A percentile compares a stretch with the other conserved stretches of the same genome.
phyloP scores from a whole-genome alignment of 192 early-diverging fungal genomes.

The Coemansia aciculifera region DNA sequence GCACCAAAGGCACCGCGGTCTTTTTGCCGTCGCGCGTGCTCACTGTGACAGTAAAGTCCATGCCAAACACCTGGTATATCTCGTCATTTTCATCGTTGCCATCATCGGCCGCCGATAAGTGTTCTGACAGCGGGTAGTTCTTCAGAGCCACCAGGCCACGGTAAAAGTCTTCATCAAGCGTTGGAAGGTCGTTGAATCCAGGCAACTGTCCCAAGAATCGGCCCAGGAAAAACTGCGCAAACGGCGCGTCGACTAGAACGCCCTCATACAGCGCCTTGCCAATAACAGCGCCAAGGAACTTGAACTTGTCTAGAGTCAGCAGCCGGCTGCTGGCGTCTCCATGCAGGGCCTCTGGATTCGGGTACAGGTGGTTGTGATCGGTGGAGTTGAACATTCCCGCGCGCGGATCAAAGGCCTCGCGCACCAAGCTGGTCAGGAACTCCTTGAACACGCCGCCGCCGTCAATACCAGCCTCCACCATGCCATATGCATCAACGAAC shows the following conservation, averaged over 20 bases:
- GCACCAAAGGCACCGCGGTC: slow-evolving; percentile 69
- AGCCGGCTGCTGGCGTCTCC: slow-evolving; percentile 7
- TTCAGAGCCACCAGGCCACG: slow-evolving; percentile 71
- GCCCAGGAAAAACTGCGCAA: slow-evolving; percentile 82
- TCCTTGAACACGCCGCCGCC: slow-evolving; percentile 98
- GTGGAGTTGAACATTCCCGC: slow-evolving; percentile 70
- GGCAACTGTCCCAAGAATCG: slow-evolving; percentile 68
- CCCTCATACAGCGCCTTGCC: slow-evolving; percentile 88
- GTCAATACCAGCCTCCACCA: slow-evolving; percentile 90
- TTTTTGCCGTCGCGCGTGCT: slow-evolving; percentile 36
- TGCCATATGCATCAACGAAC: slow-evolving; percentile 83
- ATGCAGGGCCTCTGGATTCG: slow-evolving; percentile 61
- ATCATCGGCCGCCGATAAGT: background rate
- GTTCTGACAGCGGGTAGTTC: slow-evolving; percentile 57
- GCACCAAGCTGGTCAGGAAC: slow-evolving; percentile 78
- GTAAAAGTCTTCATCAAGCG: slow-evolving; percentile 78
- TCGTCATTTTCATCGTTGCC: slow-evolving; percentile 64
- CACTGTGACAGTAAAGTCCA: slow-evolving; percentile 71
- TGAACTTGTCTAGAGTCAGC: slow-evolving; percentile 61
- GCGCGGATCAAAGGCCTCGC: slow-evolving; percentile 75
- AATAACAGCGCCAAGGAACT: slow-evolving; percentile 77
- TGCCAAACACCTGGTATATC: slow-evolving; percentile 57
- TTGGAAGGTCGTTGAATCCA: slow-evolving; percentile 79
- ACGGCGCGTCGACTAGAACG: slow-evolving; percentile 77
- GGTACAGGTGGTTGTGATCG: slow-evolving; percentile 69